Evolutionary conservation across 805 yeast species (phyloP), one percentile per base, ranked within the genome.

Genomic region (Sugiyamaella boreocaroliniensis): DNA sequence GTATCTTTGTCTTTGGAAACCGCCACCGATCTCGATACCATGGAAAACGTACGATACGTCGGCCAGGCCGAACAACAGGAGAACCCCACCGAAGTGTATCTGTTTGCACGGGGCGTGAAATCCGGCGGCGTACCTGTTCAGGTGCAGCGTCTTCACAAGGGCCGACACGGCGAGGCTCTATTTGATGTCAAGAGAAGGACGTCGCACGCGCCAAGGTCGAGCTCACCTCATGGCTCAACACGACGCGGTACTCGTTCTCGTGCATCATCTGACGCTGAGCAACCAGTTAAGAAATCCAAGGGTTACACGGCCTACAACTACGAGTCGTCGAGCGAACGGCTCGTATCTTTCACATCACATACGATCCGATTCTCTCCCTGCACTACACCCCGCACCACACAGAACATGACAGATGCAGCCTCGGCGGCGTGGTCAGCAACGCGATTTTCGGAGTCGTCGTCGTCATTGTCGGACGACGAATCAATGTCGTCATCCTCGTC

Each of bases 151-250:
- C 19, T 50, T 15, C 53, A 54, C 29, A 29, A 34, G 19, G 40
- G 45, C 34, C 37, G 55, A n/a, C 51, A 48, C 29, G 53, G 56
- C 12, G 59, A 58, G 29, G 53, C 61, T 29, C 9, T 54, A 11
- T 58, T 56, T 43, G 51, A 58, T 45, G 47, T 58, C 46, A 50
- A 45, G 43, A 16, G 41, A 14, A 16, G 8, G 48, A 26, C 16
- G 2, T 32, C 40, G 48, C 41, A 45, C 22, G 4, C 22, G 26
- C 34, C 40, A 29, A n/a, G 19, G 7, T 19, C n/a, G 48, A 37
- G 40, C 44, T 20, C 26, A 3, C 44, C 22, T 18, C 8, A 14
- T 11, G 44, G 26, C 20, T 16, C 19, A 40, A 19, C 15, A 40
- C 19, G 19, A 15, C 44, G 26, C 2, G 26, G 44, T 42, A 12